A percentile compares a stretch with the other conserved stretches of the same genome.
phyloP scores from a whole-genome alignment of 768 basidiomycete genomes.

The Tubosaeta sp. region DNA sequence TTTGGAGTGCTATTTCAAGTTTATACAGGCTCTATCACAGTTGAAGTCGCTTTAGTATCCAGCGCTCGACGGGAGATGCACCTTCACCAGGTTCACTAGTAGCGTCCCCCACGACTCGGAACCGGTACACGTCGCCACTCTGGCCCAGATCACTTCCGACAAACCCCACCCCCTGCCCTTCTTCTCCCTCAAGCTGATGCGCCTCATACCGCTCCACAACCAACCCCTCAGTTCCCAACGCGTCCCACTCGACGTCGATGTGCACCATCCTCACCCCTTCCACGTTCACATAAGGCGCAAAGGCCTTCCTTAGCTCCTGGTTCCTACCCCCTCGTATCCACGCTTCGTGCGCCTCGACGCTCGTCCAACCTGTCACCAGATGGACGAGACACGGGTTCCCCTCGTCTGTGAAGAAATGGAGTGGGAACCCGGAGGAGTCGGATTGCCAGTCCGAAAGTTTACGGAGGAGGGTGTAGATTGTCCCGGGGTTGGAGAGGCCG shows the following conservation, averaged over 20 bases:
- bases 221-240: constrained; percentile 17
- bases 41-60: constrained; percentile 9
- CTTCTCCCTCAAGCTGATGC: neutral
- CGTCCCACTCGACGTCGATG: constrained; percentile 36
- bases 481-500: constrained; percentile 26
- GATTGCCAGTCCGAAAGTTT: constrained; percentile 35
- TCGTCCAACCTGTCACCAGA: constrained; percentile 44
- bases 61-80: neutral
- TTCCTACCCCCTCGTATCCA: constrained; percentile 42
- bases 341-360: constrained; percentile 36
- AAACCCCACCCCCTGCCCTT: neutral
- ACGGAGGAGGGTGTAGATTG: constrained; percentile 29
- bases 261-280: constrained; percentile 33
- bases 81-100: neutral
- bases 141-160: constrained; percentile 16
- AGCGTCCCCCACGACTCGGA: neutral
- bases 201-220: constrained; percentile 7
- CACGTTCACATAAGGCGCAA: constrained; percentile 31
- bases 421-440: constrained; percentile 37
- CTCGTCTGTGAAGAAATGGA: constrained; percentile 35
- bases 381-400: constrained; percentile 26
- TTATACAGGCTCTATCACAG: neutral
- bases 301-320: constrained; percentile 32
- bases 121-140: constrained; percentile 10
- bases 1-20: too few species aligned